Evolutionary conservation across 495 filamentous ascomycete species (phyloP), one percentile per base, ranked within the genome.

Genomic region (Tuber aestivum): DNA sequence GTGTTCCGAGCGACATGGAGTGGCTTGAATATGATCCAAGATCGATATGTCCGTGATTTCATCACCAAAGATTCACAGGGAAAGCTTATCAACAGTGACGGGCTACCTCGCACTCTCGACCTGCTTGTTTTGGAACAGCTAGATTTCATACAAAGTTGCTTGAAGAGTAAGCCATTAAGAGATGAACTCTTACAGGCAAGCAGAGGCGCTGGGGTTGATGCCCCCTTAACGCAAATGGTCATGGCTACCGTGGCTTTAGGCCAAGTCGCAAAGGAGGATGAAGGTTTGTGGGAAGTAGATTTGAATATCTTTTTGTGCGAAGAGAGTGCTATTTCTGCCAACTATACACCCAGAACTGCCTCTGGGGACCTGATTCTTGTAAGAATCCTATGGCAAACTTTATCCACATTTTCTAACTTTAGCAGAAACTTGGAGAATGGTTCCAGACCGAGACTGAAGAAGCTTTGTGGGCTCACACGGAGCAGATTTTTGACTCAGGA

Each of bases 211-310:
- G 82, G 75, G 8, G 72, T 72, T 10, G 76, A 77, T 42, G 77
- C 82, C 18, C 81, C 82, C 38, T 73, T 83, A 38, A 81, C 70
- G 16, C 81, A 83, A 50, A 80, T 83, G 79, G 76, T 83, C 8
- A 75, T 74, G 71, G 82, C 82, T 48, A 78, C 81, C 69, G 76
- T 92, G 8, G 89, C 90, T 3, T 97, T 96, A 83, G 90, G 93
- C n/a, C 93, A 96, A 77, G 96, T 99, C 77, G 93, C 93, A 6
- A 90, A 88, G 20, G 95, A 99, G 82, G 96, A 98, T 81, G 93
- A 96, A 84, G 93, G 92, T 12, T 85, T 99, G 41, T 99, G 95
- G 95, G 93, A 98, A 74, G 91, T 97, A 75, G 95, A 99, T 84
- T 90, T 97, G 73, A 98, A 96, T 70, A 87, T 98, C 1, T 99